phyloP scores from a whole-genome alignment of 1,284 basidiomycete species.

The Puccinia horiana region DNA sequence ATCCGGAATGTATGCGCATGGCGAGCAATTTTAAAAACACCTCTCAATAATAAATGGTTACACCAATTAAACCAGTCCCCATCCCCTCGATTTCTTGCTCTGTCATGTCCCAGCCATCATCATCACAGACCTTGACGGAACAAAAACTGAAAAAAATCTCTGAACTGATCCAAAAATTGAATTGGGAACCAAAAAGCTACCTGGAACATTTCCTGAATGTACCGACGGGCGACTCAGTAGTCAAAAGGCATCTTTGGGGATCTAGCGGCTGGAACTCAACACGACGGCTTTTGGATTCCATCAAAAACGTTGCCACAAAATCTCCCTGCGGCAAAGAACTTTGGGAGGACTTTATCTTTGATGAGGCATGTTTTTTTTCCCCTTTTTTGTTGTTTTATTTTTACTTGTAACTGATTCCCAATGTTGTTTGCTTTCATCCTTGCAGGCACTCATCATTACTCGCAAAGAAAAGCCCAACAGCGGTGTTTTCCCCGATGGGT shows the following conservation, averaged over 20 bases:
- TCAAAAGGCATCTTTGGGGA: neutral
- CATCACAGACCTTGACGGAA: neutral
- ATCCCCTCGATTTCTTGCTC: too few relatives aligned
- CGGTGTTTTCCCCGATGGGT: neutral
- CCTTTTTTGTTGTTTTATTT: too few relatives aligned
- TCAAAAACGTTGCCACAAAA: neutral
- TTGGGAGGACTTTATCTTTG: neutral
- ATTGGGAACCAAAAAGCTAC: constrained; percentile 17
- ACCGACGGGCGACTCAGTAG: neutral
- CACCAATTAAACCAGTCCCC: too few relatives aligned
- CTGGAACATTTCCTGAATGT: neutral
- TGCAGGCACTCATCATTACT: neutral
- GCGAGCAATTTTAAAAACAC: too few relatives aligned
- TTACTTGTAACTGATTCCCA: too few relatives aligned
- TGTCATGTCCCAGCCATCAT: too few relatives aligned
- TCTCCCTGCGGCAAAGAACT: neutral
- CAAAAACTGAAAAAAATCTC: neutral
- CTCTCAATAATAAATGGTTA: too few relatives aligned
- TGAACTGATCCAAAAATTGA: neutral
- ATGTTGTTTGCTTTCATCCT: too few relatives aligned
- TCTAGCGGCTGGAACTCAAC: neutral
- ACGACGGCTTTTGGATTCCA: neutral
- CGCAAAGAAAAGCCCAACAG: neutral
- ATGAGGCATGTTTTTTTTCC: too few relatives aligned
- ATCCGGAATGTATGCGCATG: too few relatives aligned